Evolutionary conservation across 768 basidiomycete species (phyloP), one percentile per base, ranked within the genome.

Genomic region (Termitomyces eurrhizus): DNA sequence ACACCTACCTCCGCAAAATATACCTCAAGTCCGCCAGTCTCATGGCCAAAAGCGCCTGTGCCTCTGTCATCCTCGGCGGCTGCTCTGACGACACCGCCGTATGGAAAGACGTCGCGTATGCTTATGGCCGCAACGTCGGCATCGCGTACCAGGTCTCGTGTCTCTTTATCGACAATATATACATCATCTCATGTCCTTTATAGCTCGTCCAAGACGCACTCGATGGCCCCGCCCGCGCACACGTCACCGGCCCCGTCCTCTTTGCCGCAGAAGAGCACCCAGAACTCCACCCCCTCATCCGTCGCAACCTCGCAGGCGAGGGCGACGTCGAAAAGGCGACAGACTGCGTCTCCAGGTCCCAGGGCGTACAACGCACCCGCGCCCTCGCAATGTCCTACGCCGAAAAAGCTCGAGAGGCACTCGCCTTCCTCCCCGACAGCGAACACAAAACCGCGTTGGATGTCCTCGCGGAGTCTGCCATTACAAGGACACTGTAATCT

Each of bases 11-110:
- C 56, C 70, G 69, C 57, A 75, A 73, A 59, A 71, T 74, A 8
- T 96, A 98, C 72, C 77, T 96, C 60, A 95, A 95, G 77, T 92
- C 92, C 13, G 94, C 95, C 13, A 91, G 89, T 70, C 73, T 97
- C 65, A 89, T 96, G 82, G 93, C 93, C 1, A 96, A 96, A 74
- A 85, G 85, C 18, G 86, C 90, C 5, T 81, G 95, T 21, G 89
- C 90, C 26, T 85, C 92, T 2, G 92, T 92, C 24, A 84, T 95
- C n/a, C 78, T 98, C 1, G 95, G 95, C 5, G 95, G 95, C 36
- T 88, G 80, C 64, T 75, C 69, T 53, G 59, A 50, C 24, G 84
- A 88, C 67, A 87, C 85, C n/a, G 91, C 94, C 66, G 68, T 87
- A 11, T 88, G 92, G 80, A 93, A 92, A 72, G 94, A 96, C 72